Base-by-base conservation (phyloP, 1,139 yeast species). In the Candida neerlandica region DNA sequence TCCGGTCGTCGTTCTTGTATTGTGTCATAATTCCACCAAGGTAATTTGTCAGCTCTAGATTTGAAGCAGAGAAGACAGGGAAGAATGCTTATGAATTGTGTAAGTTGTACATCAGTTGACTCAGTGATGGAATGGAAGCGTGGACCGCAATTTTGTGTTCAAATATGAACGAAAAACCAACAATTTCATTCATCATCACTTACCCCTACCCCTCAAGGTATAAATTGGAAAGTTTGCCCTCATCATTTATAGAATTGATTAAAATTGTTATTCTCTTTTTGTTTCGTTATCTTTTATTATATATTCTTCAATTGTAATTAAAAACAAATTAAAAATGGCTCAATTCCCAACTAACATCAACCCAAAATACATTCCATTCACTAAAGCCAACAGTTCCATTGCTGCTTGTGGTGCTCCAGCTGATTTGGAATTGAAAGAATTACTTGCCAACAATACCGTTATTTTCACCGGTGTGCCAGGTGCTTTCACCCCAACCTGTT, bases 401-500 rank as follows among this genome's bases (percentile, higher is more conserved):
- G 65, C 73, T 49, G 76, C 85, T 27, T 81, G 87, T 61, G 80
- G 82, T 45, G 67, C 69, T 44, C 91, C 91, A 43, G 63, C 69
- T 39, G 70, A 69, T 30, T 73, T 78, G 54, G 79, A 82, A 58
- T 73, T 84, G 52, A 72, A 75, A 52, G 72, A 73, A 63, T 73
- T 77, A 57, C 68, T 71, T 67, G 59, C 74, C 67, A 78, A 77
- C 56, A 78, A 78, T 66, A 81, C 78, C 57, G 78, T 88, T 43
- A 82, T 88, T 41, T 75, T 89, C 59, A 89, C 92, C 38, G 80
- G 89, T 50, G 96, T 89, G 26, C 96, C 96, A 54, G 96, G 96
- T 56, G 96, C 97, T 21, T 90, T 89, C 78, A 88, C 96, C 35
- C 96, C 96, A 57, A 84, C 96, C 5, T 90, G 96, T 71, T 83